Evolutionary conservation across 148 eudicot species (phyloP), one percentile per base, ranked within the genome.

Genomic region (Camellia lanceoleosa): DNA sequence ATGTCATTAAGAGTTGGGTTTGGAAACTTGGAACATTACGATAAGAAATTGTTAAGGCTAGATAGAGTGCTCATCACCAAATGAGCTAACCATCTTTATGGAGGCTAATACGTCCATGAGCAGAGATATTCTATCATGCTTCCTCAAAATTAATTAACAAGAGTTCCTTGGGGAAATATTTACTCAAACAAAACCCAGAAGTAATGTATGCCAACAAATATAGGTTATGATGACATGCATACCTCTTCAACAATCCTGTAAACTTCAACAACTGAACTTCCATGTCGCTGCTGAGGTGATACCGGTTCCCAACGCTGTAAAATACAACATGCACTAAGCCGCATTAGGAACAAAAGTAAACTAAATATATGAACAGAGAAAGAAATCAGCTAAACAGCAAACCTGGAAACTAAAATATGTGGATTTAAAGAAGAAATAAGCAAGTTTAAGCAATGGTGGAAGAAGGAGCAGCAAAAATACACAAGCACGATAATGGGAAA

Each of bases 231-330:
- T 46, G 79, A 61, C 42, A 81, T 43, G 30, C 78, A 60, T 84
- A 97, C 99, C 99, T 97, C 99, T 86, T 97, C 99, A 41, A 97
- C 92, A 81, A 97, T 97, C 82, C 99, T 90, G 89, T 89, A 97
- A 68, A 97, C 99, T 86, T 97, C 99, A 80, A 97, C 98, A 82
- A 97, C 89, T 82, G 99, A 97, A 82, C 94, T 93, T 82, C 98
- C 99, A 85, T 97, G 93, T 79, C 98, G 88, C 85, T 91, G 98
- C 84, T 97, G 99, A 78, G 92, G 89, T 80, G 99, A 97, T 83
- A 97, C 83, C 46, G 97, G 91, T 41, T 86, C 91, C 99, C 99
- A 97, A 19, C 83, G 88, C 99, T 97, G 92, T 13, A 77, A 81
- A 82, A 74, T 70, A 74, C 23, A 67, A 20, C 56, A 60, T 42